Percentiles rank a stretch among this genome's conserved stretches.
Conservation (phyloP, 257 asterid species). For the Dorcoceras hygrometricum region DNA sequence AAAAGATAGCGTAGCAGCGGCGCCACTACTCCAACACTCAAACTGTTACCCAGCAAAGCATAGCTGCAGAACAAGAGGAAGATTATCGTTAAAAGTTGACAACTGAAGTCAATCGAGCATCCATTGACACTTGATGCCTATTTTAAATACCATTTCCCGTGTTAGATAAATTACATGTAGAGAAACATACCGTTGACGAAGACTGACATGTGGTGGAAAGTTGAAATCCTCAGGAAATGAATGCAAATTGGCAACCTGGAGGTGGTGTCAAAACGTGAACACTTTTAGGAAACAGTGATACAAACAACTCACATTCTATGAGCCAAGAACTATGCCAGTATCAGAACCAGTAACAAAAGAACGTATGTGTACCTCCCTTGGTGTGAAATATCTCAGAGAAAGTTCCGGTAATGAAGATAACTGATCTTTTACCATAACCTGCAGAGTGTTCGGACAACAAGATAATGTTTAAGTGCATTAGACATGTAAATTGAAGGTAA, state of each 20-base stretch:
- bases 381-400: conserved; percentile 85
- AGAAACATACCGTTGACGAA: conserved; percentile 70
- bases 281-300: conserved; percentile 6
- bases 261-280: conserved; percentile 12
- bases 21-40: conserved; percentile 83
- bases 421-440: conserved; percentile 47
- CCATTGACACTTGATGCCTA: not conserved
- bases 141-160: conserved; percentile 15
- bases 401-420: conserved; percentile 47
- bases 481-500: not conserved
- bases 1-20: conserved; percentile 59
- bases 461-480: conserved; percentile 2
- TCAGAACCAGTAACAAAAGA: conserved; percentile 23
- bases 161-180: conserved; percentile 13
- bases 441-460: conserved; percentile 26
- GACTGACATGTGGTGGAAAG: conserved; percentile 74
- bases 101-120: not conserved
- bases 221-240: conserved; percentile 74
- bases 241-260: conserved; percentile 85
- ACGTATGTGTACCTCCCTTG: conserved; percentile 66
- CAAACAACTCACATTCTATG: not conserved
- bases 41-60: conserved; percentile 84
- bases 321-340: conserved; percentile 12
- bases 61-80: conserved; percentile 51
- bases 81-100: not conserved